These are phyloP conservation scores for Aspergillus incahuasiensis DNA, from an alignment of 495 filamentous ascomycete species.

Conservation along the genomic window DNA sequence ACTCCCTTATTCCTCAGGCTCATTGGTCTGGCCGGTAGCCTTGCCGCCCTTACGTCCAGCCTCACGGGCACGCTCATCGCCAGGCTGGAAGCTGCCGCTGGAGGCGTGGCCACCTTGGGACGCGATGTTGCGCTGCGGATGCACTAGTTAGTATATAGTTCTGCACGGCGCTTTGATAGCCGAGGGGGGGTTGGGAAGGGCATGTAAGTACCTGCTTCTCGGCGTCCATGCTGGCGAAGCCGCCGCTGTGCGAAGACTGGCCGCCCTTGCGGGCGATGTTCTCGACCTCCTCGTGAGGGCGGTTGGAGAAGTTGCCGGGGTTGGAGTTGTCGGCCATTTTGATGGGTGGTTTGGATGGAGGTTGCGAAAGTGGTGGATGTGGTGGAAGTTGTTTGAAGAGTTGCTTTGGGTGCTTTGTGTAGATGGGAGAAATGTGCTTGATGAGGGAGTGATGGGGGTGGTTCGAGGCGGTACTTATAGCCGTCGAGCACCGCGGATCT, in stretches of 20 bases:
- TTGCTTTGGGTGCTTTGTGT: too few relatives aligned
- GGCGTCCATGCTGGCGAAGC: constrained; percentile 33
- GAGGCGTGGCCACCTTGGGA: constrained; percentile 52
- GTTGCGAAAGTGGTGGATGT: background rate
- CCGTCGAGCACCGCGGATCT: background rate
- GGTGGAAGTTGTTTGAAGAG: background rate
- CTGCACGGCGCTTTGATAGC: background rate
- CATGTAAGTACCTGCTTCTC: constrained; percentile 53
- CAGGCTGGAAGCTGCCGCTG: constrained; percentile 43
- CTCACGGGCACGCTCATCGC: constrained; percentile 41
- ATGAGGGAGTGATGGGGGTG: background rate
- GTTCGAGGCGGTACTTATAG: background rate
- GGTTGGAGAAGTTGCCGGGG: background rate
- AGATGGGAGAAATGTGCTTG: background rate
- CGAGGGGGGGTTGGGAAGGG: too few relatives aligned
- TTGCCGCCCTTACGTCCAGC: constrained; percentile 44
- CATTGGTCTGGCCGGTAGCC: constrained; percentile 11
- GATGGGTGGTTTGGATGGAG: background rate
- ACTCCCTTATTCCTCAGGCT: constrained; percentile 2
- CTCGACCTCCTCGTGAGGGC: constrained; percentile 37
- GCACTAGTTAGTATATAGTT: background rate
- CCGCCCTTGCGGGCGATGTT: constrained; percentile 52
- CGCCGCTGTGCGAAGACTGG: constrained; percentile 32
- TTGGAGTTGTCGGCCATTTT: background rate
- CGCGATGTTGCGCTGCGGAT: constrained; percentile 39